Conservation (phyloP, 1,139 yeast genomes). For the Meyerozyma athensensis region DNA sequence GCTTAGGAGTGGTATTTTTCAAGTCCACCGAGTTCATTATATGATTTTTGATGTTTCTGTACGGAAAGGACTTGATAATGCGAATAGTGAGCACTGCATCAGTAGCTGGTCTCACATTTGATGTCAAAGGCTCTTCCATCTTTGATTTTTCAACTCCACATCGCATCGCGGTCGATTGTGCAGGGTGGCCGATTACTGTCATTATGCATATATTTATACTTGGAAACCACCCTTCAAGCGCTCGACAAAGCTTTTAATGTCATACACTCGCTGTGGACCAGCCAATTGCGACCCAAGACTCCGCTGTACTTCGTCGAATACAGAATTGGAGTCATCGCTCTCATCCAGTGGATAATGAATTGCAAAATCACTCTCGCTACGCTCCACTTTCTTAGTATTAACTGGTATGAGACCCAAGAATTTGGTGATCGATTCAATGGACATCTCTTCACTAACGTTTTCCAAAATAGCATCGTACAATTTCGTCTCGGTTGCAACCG, state of each 20-base stretch:
- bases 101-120: slow-evolving; percentile 62
- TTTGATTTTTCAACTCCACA: slow-evolving; percentile 4
- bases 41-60: slow-evolving; percentile 82
- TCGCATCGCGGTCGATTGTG: slow-evolving; percentile 4
- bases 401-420: neutral
- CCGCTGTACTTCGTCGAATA: slow-evolving; percentile 12
- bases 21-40: slow-evolving; percentile 72
- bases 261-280: slow-evolving; percentile 12
- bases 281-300: slow-evolving; percentile 11
- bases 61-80: slow-evolving; percentile 85
- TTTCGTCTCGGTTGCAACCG: neutral
- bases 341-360: slow-evolving; percentile 9
- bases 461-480: neutral
- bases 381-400: slow-evolving; percentile 1
- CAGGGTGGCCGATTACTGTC: slow-evolving; percentile 5
- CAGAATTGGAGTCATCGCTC: slow-evolving; percentile 9
- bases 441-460: slow-evolving; percentile 2
- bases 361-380: slow-evolving; percentile 11
- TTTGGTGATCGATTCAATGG: neutral
- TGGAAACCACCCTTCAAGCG: slow-evolving; percentile 11
- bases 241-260: slow-evolving; percentile 9
- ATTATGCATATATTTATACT: slow-evolving; percentile 6
- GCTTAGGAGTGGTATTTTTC: slow-evolving; percentile 60
- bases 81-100: slow-evolving; percentile 79
- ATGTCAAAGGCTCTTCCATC: slow-evolving; percentile 58